These are phyloP conservation scores for Suillus fuscotomentosus DNA, from an alignment of 768 basidiomycete genomes.

Conservation along the genomic window DNA sequence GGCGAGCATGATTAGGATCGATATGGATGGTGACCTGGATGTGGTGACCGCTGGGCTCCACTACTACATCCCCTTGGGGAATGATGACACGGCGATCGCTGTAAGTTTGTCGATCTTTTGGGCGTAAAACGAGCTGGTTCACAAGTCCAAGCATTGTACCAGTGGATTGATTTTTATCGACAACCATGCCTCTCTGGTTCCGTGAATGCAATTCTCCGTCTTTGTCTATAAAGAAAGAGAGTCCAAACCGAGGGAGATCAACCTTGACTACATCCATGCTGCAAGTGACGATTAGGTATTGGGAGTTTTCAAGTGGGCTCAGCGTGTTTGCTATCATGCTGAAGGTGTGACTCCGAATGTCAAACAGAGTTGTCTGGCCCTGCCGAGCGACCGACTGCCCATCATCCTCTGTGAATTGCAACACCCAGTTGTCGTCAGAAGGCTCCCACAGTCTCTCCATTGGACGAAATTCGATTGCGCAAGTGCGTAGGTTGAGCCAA, in stretches of 20 bases:
- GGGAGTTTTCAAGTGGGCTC: conserved; percentile 12
- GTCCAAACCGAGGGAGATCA: conserved; percentile 32
- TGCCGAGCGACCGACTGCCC: conserved; percentile 1
- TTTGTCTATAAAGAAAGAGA: conserved; percentile 36
- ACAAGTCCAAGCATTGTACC: conserved; percentile 42
- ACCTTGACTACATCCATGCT: conserved; percentile 18
- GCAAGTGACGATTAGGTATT: conserved; percentile 16
- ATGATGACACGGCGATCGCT: conserved; percentile 12
- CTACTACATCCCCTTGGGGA: conserved; percentile 6
- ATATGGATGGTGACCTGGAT: not conserved
- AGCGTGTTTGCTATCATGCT: conserved; percentile 16
- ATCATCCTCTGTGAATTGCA: conserved; percentile 3
- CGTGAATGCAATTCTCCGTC: conserved; percentile 31
- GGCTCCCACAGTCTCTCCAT: conserved; percentile 13
- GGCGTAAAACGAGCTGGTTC: conserved; percentile 35
- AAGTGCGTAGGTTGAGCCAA: conserved; percentile 18
- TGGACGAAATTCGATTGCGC: conserved; percentile 20
- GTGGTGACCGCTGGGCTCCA: not conserved
- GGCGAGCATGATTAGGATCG: not conserved
- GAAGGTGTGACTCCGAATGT: conserved; percentile 18
- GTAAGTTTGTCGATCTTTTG: conserved; percentile 9
- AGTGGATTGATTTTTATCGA: conserved; percentile 35
- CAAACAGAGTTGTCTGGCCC: conserved; percentile 11
- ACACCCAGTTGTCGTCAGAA: conserved; percentile 16
- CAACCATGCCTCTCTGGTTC: conserved; percentile 36